Percentiles rank a stretch among this genome's conserved stretches.
These are phyloP conservation scores for Microdochium nivale DNA, from an alignment of 2,329 filamentous ascomycete genomes.

Conservation along the genomic window DNA sequence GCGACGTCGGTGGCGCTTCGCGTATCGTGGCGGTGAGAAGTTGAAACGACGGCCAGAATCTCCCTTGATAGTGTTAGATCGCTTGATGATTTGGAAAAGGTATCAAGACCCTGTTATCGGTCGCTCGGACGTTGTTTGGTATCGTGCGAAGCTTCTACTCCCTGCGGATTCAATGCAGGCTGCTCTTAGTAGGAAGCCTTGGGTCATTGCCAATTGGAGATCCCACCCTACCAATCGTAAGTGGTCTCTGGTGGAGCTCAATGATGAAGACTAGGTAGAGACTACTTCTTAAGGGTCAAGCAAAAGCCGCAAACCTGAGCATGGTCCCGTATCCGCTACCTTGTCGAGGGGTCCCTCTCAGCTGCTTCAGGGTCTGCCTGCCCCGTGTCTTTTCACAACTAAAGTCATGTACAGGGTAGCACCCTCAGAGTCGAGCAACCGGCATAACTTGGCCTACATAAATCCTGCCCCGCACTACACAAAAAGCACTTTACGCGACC, in stretches of 20 bases:
- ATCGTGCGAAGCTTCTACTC: slow-evolving; percentile 10
- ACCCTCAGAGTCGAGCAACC: neutral
- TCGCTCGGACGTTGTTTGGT: slow-evolving; percentile 8
- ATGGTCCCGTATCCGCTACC: neutral
- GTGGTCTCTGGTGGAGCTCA: neutral
- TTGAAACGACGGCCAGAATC: too few species aligned
- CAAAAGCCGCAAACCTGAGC: neutral
- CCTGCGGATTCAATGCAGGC: too few species aligned
- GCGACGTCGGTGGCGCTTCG: slow-evolving; percentile 3
- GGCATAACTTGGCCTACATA: neutral
- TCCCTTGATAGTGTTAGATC: too few species aligned
- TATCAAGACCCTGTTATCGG: too few species aligned
- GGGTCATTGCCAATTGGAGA: too few species aligned
- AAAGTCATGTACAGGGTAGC: neutral
- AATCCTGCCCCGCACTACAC: slow-evolving; percentile 7
- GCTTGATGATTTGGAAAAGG: too few species aligned
- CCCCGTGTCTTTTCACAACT: neutral
- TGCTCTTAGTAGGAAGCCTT: too few species aligned
- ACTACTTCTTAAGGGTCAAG: neutral
- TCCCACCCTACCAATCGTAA: too few species aligned
- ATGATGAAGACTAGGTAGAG: neutral
- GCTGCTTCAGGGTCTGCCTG: too few species aligned
- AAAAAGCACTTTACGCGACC: slow-evolving; percentile 21
- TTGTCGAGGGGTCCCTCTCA: neutral
- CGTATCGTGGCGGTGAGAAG: neutral